These are phyloP conservation scores for Aspergillus egyptiacus DNA, from an alignment of 495 filamentous ascomycete species.

Conservation along the genomic window DNA sequence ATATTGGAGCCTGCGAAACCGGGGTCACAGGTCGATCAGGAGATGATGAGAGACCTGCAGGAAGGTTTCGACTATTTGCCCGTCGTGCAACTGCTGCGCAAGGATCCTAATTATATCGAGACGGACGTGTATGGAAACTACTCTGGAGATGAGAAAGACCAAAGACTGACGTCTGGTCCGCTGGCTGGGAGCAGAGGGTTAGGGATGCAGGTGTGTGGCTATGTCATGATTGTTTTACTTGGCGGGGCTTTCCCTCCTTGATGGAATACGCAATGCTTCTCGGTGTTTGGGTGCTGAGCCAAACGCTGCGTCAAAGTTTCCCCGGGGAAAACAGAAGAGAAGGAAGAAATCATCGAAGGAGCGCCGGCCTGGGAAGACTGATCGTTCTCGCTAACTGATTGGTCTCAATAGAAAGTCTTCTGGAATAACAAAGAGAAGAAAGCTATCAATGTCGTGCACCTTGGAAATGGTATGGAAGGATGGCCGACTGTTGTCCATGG, in stretches of 20 bases:
- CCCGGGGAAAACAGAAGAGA: not conserved
- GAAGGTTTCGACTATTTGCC: conserved; percentile 38
- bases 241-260: no score
- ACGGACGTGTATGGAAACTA: conserved; percentile 51
- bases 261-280: not conserved
- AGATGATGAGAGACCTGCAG: conserved; percentile 22
- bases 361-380: conserved; percentile 1
- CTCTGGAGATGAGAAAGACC: conserved; percentile 29
- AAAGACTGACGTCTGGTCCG: conserved; percentile 36
- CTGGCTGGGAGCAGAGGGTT: conserved; percentile 36
- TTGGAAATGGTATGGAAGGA: conserved; percentile 57
- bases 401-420: conserved; percentile 39
- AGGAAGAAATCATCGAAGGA: not conserved
- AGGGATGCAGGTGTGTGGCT: conserved; percentile 36
- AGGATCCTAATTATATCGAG: conserved; percentile 48
- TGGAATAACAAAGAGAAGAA: conserved; percentile 45
- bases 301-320: not conserved
- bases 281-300: no score
- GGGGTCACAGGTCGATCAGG: conserved; percentile 21
- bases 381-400: conserved; percentile 23
- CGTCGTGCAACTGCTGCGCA: conserved; percentile 47
- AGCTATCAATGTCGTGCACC: conserved; percentile 52
- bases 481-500: conserved; percentile 79
- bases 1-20: no score
- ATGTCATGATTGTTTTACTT: not conserved